Evolutionary conservation across 2,329 filamentous ascomycete species (phyloP), one percentile per base, ranked within the genome.

Genomic region (Sporothrix luriei): DNA sequence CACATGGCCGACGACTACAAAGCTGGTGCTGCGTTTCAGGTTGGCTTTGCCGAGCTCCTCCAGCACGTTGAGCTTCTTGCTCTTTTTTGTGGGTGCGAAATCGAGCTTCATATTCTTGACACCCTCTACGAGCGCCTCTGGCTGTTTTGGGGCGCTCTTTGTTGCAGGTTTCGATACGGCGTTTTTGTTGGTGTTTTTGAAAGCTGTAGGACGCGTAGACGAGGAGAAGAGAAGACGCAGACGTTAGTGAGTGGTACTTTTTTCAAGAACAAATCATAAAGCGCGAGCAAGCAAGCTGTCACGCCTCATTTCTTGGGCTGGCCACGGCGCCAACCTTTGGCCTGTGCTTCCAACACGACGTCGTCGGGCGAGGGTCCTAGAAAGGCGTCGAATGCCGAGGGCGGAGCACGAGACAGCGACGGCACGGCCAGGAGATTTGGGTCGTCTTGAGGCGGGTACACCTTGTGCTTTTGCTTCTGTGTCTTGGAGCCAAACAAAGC

Each of bases 1-100:
- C 69, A 99, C 95, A 78, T 99, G 95, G 16, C 95, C 93, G 74
- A 97, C 93, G 46, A 97, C 94, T 9, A 97, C 93, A 79, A 97
- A 97, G 77, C 93, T 97, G 54, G 91, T 90, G 68, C 88, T 90
- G 74, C 90, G 91, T 80, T 97, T 98, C 74, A 85, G 85, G 68
- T 88, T 86, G 67, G 88, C 86, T 73, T 90, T 93, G 75, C 90
- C 86, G 76, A 91, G 94, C 77, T 97, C 94, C 61, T 88, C 87
- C 46, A 94, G 76, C 3, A 98, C 94, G 78, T 98, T 88, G 24
- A 98, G 80, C 69, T 95, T 94, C 78, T 96, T 97, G 75, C 84
- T 89, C 76, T 85, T 89, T 3, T 86, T 87, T 48, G 84, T 80
- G 1, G 86, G 85, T 0, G 83, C 79, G 70, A 88, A 85, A 74